A percentile compares a stretch with the other conserved stretches of the same genome.
These are phyloP conservation scores for Aquanectria penicillioides DNA, from an alignment of 2,329 filamentous ascomycete genomes.

Conservation along the genomic window DNA sequence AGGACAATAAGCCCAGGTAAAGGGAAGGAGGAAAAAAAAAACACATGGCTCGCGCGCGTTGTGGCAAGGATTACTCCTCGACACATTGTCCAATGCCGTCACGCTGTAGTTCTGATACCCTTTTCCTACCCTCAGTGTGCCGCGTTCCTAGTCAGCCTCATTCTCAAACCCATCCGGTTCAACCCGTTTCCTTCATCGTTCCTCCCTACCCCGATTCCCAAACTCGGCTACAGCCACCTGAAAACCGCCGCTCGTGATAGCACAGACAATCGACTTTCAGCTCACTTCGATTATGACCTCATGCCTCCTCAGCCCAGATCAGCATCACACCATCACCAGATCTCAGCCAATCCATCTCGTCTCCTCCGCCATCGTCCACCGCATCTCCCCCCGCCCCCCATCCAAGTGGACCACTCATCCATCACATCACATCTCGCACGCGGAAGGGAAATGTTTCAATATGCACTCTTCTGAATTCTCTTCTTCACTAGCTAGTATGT, in stretches of 20 bases:
- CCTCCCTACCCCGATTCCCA: background rate
- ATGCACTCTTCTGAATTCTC: slow-evolving; percentile 1
- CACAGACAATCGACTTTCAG: background rate
- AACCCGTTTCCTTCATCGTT: background rate
- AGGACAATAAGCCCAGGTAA: background rate
- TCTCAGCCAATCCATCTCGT: background rate
- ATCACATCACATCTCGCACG: background rate
- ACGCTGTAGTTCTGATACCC: background rate
- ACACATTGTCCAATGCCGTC: slow-evolving; percentile 3
- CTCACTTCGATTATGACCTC: background rate
- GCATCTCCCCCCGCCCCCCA: background rate
- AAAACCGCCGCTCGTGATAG: background rate
- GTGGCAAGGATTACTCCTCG: background rate
- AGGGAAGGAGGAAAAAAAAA: too few relatives aligned
- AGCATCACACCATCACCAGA: background rate
- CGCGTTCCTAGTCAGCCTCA: slow-evolving; percentile 3
- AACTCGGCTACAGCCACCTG: background rate
- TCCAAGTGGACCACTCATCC: background rate
- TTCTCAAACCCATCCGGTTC: background rate
- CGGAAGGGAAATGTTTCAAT: background rate
- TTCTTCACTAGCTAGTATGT: slow-evolving; percentile 26
- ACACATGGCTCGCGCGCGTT: too few relatives aligned
- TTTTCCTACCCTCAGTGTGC: background rate
- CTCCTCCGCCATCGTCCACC: background rate
- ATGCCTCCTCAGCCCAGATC: background rate